These are phyloP conservation scores for Vanrija sp. DNA, from an alignment of 1,284 basidiomycete genomes.

Conservation along the genomic window DNA sequence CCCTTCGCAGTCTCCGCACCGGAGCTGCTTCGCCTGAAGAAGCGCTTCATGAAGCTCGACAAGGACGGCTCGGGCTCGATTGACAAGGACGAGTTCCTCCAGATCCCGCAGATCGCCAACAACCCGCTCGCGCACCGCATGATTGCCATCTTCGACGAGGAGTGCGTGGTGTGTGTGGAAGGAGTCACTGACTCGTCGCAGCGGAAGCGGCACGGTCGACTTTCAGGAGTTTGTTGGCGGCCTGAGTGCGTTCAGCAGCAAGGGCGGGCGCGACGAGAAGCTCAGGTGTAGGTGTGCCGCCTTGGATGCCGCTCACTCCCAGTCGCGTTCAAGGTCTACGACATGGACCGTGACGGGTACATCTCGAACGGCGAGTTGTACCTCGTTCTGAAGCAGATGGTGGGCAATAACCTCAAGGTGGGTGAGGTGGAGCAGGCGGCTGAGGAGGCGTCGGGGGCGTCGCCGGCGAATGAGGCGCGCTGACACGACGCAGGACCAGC, in stretches of 20 bases:
- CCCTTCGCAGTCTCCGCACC: conserved; percentile 70
- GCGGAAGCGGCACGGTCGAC: conserved; percentile 95
- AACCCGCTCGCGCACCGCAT: conserved; percentile 94
- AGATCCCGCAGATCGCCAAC: conserved; percentile 97
- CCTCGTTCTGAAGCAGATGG: conserved; percentile 99
- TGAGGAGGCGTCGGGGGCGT: neutral
- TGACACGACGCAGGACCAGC: conserved; percentile 68
- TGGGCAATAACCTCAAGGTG: conserved; percentile 95
- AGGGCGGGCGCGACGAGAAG: conserved; percentile 95
- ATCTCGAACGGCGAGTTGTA: conserved; percentile 99
- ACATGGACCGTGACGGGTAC: conserved; percentile 93
- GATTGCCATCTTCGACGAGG: conserved; percentile 99
- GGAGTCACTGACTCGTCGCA: conserved; percentile 42
- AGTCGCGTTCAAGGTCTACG: conserved; percentile 99
- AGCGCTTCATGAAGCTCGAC: conserved; percentile 99
- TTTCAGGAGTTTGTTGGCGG: conserved; percentile 99
- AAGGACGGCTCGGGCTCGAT: conserved; percentile 97
- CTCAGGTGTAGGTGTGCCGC: conserved; percentile 67
- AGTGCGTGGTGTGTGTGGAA: conserved; percentile 59
- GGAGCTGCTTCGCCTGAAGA: conserved; percentile 91
- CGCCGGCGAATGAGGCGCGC: neutral
- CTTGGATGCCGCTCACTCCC: neutral
- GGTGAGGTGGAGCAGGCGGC: conserved; percentile 9
- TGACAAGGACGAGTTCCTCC: conserved; percentile 96
- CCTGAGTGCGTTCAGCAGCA: conserved; percentile 91